Percentiles rank a stretch among this genome's conserved stretches.
phyloP scores from a whole-genome alignment of 257 asterid species.

The Jacaranda mimosifolia region DNA sequence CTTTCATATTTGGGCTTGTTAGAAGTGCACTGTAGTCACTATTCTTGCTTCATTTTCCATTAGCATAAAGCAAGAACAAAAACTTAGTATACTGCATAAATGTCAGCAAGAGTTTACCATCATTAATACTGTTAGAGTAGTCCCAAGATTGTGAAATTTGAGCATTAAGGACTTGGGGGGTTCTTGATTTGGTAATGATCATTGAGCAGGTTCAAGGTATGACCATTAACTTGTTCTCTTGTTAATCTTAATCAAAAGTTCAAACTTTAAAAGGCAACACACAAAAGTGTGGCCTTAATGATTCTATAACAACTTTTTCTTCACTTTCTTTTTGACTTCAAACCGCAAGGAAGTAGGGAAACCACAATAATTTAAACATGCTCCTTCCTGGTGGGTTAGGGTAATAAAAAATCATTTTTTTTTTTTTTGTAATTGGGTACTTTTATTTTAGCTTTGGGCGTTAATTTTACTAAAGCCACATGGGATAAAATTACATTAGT shows the following conservation, averaged over 20 bases:
- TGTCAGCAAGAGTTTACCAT: neutral
- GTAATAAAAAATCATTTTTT: neutral
- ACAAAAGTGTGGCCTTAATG: conserved; percentile 42
- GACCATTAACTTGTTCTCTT: conserved; percentile 32
- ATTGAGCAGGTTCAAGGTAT: conserved; percentile 20
- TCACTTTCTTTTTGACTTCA: conserved; percentile 55
- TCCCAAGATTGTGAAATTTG: neutral
- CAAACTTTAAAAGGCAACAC: conserved; percentile 30
- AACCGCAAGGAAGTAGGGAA: conserved; percentile 19
- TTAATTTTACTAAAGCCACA: no score
- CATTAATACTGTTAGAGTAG: neutral
- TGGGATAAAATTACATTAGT: no score
- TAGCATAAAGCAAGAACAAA: no score
- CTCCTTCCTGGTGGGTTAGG: no score
- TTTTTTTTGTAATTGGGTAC: neutral
- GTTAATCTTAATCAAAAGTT: conserved; percentile 39
- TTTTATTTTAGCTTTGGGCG: neutral
- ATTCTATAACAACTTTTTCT: conserved; percentile 43
- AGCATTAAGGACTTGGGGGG: neutral
- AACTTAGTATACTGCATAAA: neutral
- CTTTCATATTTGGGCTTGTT: no score
- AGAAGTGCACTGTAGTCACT: no score
- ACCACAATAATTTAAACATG: neutral
- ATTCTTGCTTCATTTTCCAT: no score
- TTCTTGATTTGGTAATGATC: conserved; percentile 51